Evolutionary conservation across 257 asterid genomes (phyloP).

Genomic region (Verbena officinalis): DNA sequence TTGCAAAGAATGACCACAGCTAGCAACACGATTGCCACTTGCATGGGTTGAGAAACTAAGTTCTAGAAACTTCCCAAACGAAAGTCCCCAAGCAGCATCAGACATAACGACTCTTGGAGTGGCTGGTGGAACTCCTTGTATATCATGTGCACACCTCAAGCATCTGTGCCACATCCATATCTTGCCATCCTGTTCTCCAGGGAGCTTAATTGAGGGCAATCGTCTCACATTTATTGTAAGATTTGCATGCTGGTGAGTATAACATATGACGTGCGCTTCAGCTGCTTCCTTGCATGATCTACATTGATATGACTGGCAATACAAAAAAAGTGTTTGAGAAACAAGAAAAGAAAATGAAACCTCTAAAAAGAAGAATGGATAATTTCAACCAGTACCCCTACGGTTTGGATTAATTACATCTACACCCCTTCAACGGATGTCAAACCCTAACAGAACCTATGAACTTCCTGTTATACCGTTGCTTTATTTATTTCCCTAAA

Average conservation of each 20-base stretch:
- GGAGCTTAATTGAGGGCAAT: slow-evolving; percentile 63
- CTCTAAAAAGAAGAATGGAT: too few relatives aligned
- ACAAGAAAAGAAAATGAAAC: background rate
- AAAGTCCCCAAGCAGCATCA: slow-evolving; percentile 98
- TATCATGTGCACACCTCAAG: slow-evolving; percentile 66
- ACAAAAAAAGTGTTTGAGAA: slow-evolving; percentile 23
- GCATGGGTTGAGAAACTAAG: slow-evolving; percentile 94
- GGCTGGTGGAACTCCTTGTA: slow-evolving; percentile 85
- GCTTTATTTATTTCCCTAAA: too few relatives aligned
- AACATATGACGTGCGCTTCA: slow-evolving; percentile 86
- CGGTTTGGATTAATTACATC: too few relatives aligned
- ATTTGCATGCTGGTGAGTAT: slow-evolving; percentile 87
- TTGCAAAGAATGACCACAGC: slow-evolving; percentile 95
- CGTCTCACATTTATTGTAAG: slow-evolving; percentile 76
- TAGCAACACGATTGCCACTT: slow-evolving; percentile 92
- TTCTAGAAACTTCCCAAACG: slow-evolving; percentile 96
- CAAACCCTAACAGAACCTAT: too few relatives aligned
- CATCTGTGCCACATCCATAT: slow-evolving; percentile 99
- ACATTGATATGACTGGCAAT: slow-evolving; percentile 66
- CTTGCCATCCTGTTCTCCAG: slow-evolving; percentile 87
- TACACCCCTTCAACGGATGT: too few relatives aligned
- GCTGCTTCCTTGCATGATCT: slow-evolving; percentile 83
- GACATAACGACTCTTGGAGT: slow-evolving; percentile 85
- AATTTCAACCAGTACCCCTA: too few relatives aligned
- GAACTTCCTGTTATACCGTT: too few relatives aligned